These are phyloP conservation scores for Aspergillus terreus DNA, from an alignment of 2,329 filamentous ascomycete genomes.

Conservation along the genomic window DNA sequence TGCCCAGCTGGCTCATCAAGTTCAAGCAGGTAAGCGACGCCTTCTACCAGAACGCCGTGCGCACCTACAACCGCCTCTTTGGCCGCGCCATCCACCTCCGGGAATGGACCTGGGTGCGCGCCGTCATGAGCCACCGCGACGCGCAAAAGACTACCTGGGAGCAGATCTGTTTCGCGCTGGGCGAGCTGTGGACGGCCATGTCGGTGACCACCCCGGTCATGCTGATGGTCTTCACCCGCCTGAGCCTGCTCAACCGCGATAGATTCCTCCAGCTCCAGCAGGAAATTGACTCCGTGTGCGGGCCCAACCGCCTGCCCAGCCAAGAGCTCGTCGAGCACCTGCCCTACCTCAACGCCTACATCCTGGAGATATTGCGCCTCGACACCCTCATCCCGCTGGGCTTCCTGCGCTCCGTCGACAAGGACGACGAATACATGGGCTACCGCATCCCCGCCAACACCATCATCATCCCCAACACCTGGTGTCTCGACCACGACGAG, in stretches of 20 bases:
- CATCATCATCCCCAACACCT: constrained; percentile 1
- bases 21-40: not conserved
- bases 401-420: not conserved
- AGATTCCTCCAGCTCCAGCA: not conserved
- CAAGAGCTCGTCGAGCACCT: not conserved
- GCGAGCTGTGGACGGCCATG: not conserved
- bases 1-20: not conserved
- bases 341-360: constrained; percentile 1
- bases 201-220: not conserved
- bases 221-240: not conserved
- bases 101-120: not conserved
- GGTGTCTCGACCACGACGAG: constrained; percentile 2
- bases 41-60: not conserved
- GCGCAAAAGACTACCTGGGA: not conserved
- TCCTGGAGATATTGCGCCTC: not conserved
- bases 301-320: not conserved
- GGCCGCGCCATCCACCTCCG: not conserved
- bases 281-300: not conserved
- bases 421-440: constrained; percentile 3
- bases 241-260: not conserved
- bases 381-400: not conserved
- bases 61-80: not conserved
- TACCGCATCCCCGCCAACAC: constrained; percentile 1
- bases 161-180: not conserved
- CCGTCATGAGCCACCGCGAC: not conserved